Evolutionary conservation across 2,329 filamentous ascomycete genomes (phyloP).

Genomic region (Teratosphaeria nubilosa): DNA sequence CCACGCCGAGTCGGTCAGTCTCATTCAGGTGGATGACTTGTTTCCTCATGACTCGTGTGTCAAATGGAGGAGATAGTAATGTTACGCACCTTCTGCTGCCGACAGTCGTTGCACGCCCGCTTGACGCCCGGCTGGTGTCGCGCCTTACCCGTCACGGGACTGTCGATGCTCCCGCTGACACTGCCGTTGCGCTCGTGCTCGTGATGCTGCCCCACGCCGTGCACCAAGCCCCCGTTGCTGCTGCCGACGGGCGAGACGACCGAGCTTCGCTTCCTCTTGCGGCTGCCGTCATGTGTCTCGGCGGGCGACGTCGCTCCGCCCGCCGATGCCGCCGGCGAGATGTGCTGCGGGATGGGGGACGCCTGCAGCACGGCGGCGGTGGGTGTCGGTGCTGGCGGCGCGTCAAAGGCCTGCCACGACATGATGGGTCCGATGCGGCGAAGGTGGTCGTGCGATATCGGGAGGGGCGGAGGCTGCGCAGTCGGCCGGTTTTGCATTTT

Average conservation of each 20-base stretch:
- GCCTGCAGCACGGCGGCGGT: conserved; percentile 1
- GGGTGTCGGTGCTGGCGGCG: background rate
- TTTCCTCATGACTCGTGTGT: background rate
- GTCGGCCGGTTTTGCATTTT: background rate
- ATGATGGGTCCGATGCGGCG: background rate
- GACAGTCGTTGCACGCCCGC: conserved; percentile 74
- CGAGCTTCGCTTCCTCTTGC: conserved; percentile 7
- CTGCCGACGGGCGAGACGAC: background rate
- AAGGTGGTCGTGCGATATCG: background rate
- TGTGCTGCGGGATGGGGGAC: background rate
- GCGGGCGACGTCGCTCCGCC: background rate
- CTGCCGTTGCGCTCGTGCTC: background rate
- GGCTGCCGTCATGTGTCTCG: background rate
- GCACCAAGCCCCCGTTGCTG: background rate
- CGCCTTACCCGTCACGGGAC: conserved; percentile 11
- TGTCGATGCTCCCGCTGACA: conserved; percentile 5
- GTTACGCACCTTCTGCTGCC: conserved; percentile 66
- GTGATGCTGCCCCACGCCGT: background rate
- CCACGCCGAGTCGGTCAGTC: conserved; percentile 13
- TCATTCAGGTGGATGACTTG: background rate
- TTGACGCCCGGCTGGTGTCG: conserved; percentile 46
- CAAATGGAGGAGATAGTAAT: background rate
- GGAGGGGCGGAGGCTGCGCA: background rate
- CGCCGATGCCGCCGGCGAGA: background rate
- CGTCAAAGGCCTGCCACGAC: background rate